phyloP scores from a whole-genome alignment of 768 basidiomycete species.

The Mycena chlorophos region DNA sequence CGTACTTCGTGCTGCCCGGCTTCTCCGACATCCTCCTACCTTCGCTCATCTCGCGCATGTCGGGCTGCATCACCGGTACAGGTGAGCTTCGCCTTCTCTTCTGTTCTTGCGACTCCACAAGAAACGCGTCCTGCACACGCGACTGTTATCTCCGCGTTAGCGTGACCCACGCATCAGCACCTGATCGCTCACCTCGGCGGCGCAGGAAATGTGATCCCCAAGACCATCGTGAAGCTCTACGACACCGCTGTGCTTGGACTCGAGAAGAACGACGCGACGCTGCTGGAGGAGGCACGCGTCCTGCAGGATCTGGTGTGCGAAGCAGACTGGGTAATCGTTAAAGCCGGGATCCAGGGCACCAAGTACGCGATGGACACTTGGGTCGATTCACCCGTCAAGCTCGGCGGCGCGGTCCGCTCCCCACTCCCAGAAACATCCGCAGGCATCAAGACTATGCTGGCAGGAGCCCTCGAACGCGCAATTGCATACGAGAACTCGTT shows the following conservation, averaged over 20 bases:
- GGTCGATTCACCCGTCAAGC: slow-evolving; percentile 14
- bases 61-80: slow-evolving; percentile 23
- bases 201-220: slow-evolving; percentile 22
- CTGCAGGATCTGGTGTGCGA: slow-evolving; percentile 61
- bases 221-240: slow-evolving; percentile 23
- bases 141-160: no score
- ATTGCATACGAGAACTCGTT: slow-evolving; percentile 22
- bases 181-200: background rate
- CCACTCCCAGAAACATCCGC: slow-evolving; percentile 12
- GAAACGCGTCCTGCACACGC: background rate
- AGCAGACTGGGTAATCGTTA: slow-evolving; percentile 60
- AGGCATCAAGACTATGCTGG: slow-evolving; percentile 16
- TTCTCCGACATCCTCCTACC: slow-evolving; percentile 24
- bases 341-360: slow-evolving; percentile 30
- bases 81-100: slow-evolving; percentile 1
- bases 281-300: slow-evolving; percentile 41
- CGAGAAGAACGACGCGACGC: background rate
- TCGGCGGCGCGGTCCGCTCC: slow-evolving; percentile 19
- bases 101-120: background rate
- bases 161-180: background rate
- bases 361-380: slow-evolving; percentile 24
- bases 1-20: slow-evolving; percentile 22
- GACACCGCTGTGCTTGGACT: slow-evolving; percentile 16
- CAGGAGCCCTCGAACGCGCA: slow-evolving; percentile 13
- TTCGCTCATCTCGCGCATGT: slow-evolving; percentile 19